Evolutionary conservation across 2,329 filamentous ascomycete genomes (phyloP), one percentile per base, ranked within the genome.

Genomic region (Colletotrichum musae): DNA sequence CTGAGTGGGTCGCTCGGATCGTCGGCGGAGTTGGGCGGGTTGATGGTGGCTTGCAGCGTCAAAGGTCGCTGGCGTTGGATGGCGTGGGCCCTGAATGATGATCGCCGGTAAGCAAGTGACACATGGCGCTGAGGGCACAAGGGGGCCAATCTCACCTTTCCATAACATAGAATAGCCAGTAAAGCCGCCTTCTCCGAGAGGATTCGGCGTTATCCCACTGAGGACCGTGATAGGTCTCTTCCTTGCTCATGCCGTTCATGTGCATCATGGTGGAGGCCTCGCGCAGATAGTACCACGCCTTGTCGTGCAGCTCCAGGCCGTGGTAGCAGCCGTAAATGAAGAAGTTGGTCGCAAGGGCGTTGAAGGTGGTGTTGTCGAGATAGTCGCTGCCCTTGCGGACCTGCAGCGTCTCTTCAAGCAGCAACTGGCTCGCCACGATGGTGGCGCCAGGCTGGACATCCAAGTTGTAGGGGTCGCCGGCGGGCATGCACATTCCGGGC

Each of bases 241-340:
- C 90, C 77, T 88, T 88, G 74, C 87, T 84, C 87, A 92, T 87
- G 61, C 85, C 85, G 32, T 84, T 79, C 74, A 91, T 87, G 73
- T 89, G 86, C 32, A 87, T 85, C 78, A 95, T 84, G 6, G 93
- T 94, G 2, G 90, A 91, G 6, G 92, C 92, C 79, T 96, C 93
- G 28, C 93, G 89, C 10, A 95, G 83, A 77, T 94, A 90, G 76
- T 91, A 94, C 93, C 93, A 95, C 1, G 92, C 93, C 77, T 91
- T 90, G 71, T 92, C 90, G 77, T 94, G 92, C 77, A 91, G 85
- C 71, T 94, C 92, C 54, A 93, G 82, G 45, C 89, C 91, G 70
- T 92, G 91, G 77, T 92, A 89, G 67, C 91, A 91, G 45, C 88
- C 91, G 74, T 93, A 94, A 28, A 95, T 78, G 77, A 95, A 94